Evolutionary conservation across 2,329 filamentous ascomycete genomes (phyloP).

Genomic region (Sclerotiophoma versabilis): DNA sequence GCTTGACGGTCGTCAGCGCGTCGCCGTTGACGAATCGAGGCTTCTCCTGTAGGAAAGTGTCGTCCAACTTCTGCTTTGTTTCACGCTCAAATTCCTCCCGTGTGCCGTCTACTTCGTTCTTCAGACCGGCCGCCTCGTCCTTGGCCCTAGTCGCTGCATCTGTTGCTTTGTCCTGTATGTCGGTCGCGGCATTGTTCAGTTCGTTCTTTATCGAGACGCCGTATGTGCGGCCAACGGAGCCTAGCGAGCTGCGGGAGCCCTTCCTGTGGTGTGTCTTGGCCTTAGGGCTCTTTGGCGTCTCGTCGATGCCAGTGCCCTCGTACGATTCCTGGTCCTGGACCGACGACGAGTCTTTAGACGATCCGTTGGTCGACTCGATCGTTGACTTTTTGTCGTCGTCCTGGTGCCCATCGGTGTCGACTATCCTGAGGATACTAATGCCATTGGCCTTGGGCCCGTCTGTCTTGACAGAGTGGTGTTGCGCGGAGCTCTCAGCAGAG

Average conservation of each 20-base stretch:
- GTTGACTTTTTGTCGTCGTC: constrained; percentile 9
- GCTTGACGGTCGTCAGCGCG: constrained; percentile 55
- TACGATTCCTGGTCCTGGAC: constrained; percentile 30
- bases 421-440: constrained; percentile 8
- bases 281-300: constrained; percentile 42
- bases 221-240: constrained; percentile 39
- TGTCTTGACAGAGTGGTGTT: constrained; percentile 17
- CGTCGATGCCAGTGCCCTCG: constrained; percentile 44
- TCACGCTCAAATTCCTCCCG: not conserved
- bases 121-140: not conserved
- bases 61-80: not conserved
- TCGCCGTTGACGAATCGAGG: constrained; percentile 45
- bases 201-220: constrained; percentile 30
- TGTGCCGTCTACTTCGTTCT: not conserved
- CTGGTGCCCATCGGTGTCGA: constrained; percentile 18
- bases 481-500: constrained; percentile 13
- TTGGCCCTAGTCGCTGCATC: not conserved
- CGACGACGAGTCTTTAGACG: constrained; percentile 11
- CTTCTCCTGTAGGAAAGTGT: constrained; percentile 11
- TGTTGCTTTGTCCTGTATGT: not conserved
- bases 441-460: constrained; percentile 24
- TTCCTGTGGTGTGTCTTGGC: constrained; percentile 38
- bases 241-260: constrained; percentile 40
- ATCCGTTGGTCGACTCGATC: constrained; percentile 6
- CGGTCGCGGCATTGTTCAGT: not conserved